Conservation (phyloP, 768 basidiomycete genomes). For the Atractiella rhizophila region DNA sequence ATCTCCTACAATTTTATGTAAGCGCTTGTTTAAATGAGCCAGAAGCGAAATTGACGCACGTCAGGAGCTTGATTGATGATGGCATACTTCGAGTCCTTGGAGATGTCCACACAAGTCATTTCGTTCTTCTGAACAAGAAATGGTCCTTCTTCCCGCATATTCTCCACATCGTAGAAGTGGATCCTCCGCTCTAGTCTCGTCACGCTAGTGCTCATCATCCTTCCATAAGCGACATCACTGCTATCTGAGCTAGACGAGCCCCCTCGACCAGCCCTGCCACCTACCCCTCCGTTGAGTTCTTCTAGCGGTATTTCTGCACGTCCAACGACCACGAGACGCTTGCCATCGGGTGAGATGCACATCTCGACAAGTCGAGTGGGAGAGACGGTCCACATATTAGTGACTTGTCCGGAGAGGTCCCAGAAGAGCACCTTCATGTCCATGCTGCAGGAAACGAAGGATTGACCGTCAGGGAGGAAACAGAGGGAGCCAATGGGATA, state of each 20-base stretch:
- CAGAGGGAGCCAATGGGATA: constrained; percentile 65
- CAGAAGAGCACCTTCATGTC: constrained; percentile 62
- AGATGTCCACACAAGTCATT: constrained; percentile 64
- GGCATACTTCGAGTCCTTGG: constrained; percentile 60
- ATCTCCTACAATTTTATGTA: constrained; percentile 39
- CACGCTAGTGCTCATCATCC: not conserved
- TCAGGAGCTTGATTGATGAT: constrained; percentile 68
- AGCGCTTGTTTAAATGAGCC: constrained; percentile 3
- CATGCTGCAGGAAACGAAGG: constrained; percentile 68
- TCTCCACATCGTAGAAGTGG: constrained; percentile 48
- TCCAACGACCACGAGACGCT: constrained; percentile 61
- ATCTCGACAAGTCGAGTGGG: constrained; percentile 67
- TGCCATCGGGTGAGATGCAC: constrained; percentile 59
- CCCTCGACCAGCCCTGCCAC: constrained; percentile 8
- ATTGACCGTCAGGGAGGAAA: constrained; percentile 69
- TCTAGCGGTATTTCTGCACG: constrained; percentile 16
- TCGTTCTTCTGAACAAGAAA: constrained; percentile 32
- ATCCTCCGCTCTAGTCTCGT: constrained; percentile 28
- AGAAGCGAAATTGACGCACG: constrained; percentile 27
- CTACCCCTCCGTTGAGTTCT: constrained; percentile 14
- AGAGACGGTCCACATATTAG: constrained; percentile 40
- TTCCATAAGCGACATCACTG: too few species aligned
- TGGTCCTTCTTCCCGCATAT: constrained; percentile 43
- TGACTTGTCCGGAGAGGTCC: constrained; percentile 48
- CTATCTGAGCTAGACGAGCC: too few species aligned